These are phyloP conservation scores for Calcarisporium arbuscula DNA, from an alignment of 2,329 filamentous ascomycete species.

Conservation along the genomic window DNA sequence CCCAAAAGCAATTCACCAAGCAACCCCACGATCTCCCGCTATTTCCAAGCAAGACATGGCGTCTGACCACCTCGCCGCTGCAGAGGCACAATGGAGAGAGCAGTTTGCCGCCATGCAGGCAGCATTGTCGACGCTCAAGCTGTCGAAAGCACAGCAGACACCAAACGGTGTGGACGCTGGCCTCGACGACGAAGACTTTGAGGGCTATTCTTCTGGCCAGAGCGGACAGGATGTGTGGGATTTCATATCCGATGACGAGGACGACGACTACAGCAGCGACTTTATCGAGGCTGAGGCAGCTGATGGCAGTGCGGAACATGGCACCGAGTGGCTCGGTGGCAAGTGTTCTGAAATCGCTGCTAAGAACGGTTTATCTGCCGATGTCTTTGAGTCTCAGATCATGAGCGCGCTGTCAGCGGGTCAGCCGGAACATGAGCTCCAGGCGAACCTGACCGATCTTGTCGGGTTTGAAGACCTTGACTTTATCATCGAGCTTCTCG, in stretches of 20 bases:
- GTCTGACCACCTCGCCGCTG: slow-evolving; percentile 28
- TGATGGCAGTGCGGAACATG: slow-evolving; percentile 35
- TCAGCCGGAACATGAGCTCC: slow-evolving; percentile 76
- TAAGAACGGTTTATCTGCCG: slow-evolving; percentile 60
- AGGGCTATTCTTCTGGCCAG: slow-evolving; percentile 48
- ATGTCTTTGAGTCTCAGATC: slow-evolving; percentile 73
- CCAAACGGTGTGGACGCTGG: slow-evolving; percentile 32
- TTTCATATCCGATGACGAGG: slow-evolving; percentile 70
- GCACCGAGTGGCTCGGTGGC: slow-evolving; percentile 62
- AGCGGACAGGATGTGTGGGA: slow-evolving; percentile 86
- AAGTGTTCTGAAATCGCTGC: slow-evolving; percentile 63
- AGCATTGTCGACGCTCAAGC: slow-evolving; percentile 67
- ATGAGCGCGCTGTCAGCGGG: slow-evolving; percentile 63
- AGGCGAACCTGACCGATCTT: slow-evolving; percentile 82
- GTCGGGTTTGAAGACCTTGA: slow-evolving; percentile 92
- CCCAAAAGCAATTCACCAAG: no score
- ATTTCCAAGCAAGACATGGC: no score
- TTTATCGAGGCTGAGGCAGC: slow-evolving; percentile 36
- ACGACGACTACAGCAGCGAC: slow-evolving; percentile 61
- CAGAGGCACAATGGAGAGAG: slow-evolving; percentile 67
- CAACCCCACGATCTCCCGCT: no score
- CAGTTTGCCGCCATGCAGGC: slow-evolving; percentile 82
- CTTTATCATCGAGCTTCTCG: slow-evolving; percentile 84
- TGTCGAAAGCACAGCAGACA: slow-evolving; percentile 42
- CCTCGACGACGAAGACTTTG: slow-evolving; percentile 59